These are phyloP conservation scores for Pleurotus tuoliensis DNA, from an alignment of 768 basidiomycete genomes.

Conservation along the genomic window DNA sequence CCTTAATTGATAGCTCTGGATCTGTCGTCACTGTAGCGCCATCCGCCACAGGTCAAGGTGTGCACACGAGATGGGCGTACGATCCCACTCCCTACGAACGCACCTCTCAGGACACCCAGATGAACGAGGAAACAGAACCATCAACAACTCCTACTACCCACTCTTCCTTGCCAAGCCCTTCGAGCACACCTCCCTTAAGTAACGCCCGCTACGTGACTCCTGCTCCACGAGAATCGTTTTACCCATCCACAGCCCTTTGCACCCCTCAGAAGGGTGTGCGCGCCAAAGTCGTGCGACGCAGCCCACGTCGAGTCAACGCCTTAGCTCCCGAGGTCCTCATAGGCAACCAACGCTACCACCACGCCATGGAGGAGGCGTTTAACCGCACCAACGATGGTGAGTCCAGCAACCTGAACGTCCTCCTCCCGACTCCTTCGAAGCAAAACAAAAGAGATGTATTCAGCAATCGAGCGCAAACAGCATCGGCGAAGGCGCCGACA, in stretches of 20 bases:
- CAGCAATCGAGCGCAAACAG: not conserved
- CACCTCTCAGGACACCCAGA: not conserved
- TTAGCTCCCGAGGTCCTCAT: not conserved
- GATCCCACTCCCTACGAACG: not conserved
- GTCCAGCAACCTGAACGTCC: not conserved
- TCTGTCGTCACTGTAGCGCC: constrained; percentile 4
- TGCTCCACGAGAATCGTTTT: constrained; percentile 3
- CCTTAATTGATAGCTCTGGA: not conserved
- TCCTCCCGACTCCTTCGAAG: not conserved
- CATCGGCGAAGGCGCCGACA: not conserved
- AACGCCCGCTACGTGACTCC: constrained; percentile 4
- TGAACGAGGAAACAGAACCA: not conserved
- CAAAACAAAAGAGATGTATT: not conserved
- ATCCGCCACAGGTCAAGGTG: constrained; percentile 9
- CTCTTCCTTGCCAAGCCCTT: not conserved
- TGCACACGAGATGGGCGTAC: constrained; percentile 8
- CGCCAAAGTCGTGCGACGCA: not conserved
- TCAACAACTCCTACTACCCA: not conserved
- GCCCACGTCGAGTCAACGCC: not conserved
- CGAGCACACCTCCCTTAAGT: not conserved
- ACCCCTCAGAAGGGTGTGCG: constrained; percentile 4
- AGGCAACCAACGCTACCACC: not conserved
- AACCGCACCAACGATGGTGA: not conserved
- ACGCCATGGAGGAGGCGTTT: not conserved
- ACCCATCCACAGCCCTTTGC: constrained; percentile 2